Evolutionary conservation across 768 basidiomycete species (phyloP).

Genomic region (Xerocomus potaroensis): DNA sequence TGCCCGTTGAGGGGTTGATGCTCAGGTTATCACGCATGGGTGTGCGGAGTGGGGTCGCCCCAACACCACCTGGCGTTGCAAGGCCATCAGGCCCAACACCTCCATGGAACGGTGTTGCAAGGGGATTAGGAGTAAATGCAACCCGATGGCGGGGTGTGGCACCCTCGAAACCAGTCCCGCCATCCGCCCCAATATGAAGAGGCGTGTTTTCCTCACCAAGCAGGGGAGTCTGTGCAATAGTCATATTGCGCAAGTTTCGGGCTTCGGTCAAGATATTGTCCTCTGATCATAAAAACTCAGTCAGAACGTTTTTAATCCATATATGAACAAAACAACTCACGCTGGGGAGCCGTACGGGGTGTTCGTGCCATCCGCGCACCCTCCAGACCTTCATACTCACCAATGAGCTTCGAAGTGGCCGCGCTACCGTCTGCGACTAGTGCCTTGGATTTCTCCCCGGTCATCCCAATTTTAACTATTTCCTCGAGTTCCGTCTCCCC

Average conservation of each 20-base stretch:
- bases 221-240: slow-evolving; percentile 85
- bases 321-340: slow-evolving; percentile 46
- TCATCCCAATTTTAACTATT: slow-evolving; percentile 96
- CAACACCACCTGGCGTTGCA: slow-evolving; percentile 52
- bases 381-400: slow-evolving; percentile 89
- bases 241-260: slow-evolving; percentile 92
- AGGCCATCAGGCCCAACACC: slow-evolving; percentile 43
- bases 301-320: slow-evolving; percentile 8
- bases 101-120: slow-evolving; percentile 74
- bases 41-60: slow-evolving; percentile 86
- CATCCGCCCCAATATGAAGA: slow-evolving; percentile 65
- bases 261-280: slow-evolving; percentile 95
- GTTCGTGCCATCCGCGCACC: slow-evolving; percentile 90
- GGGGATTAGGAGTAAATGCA: slow-evolving; percentile 93
- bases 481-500: slow-evolving; percentile 94
- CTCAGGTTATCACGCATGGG: slow-evolving; percentile 89
- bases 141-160: slow-evolving; percentile 92
- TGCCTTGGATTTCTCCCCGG: slow-evolving; percentile 83
- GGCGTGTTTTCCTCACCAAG: slow-evolving; percentile 98
- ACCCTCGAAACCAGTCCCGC: slow-evolving; percentile 89
- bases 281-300: slow-evolving; percentile 47
- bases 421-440: slow-evolving; percentile 79
- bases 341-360: slow-evolving; percentile 89
- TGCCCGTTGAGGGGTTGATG: slow-evolving; percentile 73
- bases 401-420: slow-evolving; percentile 80